Evolutionary conservation across 2,329 filamentous ascomycete species (phyloP).

Genomic region (Arthrobotrys entomopaga): DNA sequence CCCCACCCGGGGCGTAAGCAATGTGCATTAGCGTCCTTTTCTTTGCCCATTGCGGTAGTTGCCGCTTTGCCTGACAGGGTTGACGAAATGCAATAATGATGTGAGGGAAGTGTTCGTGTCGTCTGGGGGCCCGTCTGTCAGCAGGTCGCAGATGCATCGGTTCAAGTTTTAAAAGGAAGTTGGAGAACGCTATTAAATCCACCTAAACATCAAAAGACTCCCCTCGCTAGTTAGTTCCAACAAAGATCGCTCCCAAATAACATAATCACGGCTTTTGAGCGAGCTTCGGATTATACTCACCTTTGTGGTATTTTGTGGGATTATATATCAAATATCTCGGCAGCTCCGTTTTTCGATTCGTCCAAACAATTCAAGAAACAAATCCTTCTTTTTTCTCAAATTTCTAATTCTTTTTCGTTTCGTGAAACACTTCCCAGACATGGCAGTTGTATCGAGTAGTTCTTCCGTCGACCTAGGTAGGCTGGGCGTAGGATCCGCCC

Average conservation of each 20-base stretch:
- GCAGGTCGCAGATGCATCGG: constrained; percentile 48
- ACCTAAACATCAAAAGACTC: constrained; percentile 23
- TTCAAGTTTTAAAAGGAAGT: constrained; percentile 50
- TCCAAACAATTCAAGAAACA: constrained; percentile 2
- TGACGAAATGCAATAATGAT: constrained; percentile 8
- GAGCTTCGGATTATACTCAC: constrained; percentile 13
- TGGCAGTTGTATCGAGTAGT: constrained; percentile 52
- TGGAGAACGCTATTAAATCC: constrained; percentile 37
- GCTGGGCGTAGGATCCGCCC: constrained; percentile 51
- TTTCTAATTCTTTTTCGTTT: background rate
- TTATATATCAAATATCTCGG: background rate
- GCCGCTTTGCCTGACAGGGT: constrained; percentile 20
- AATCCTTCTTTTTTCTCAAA: background rate
- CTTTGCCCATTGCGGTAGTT: constrained; percentile 15
- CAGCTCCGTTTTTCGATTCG: background rate
- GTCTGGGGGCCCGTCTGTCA: constrained; percentile 33
- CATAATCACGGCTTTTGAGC: constrained; percentile 16
- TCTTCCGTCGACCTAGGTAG: constrained; percentile 44
- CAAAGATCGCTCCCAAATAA: constrained; percentile 2
- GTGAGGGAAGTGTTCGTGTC: constrained; percentile 40
- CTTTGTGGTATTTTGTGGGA: background rate
- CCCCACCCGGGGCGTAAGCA: constrained; percentile 34
- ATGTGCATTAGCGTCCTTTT: constrained; percentile 43
- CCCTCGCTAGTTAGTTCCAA: constrained; percentile 11
- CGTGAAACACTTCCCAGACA: constrained; percentile 27